phyloP scores from a whole-genome alignment of 352 stramenopile genomes.

The Phytopythium vexans region DNA sequence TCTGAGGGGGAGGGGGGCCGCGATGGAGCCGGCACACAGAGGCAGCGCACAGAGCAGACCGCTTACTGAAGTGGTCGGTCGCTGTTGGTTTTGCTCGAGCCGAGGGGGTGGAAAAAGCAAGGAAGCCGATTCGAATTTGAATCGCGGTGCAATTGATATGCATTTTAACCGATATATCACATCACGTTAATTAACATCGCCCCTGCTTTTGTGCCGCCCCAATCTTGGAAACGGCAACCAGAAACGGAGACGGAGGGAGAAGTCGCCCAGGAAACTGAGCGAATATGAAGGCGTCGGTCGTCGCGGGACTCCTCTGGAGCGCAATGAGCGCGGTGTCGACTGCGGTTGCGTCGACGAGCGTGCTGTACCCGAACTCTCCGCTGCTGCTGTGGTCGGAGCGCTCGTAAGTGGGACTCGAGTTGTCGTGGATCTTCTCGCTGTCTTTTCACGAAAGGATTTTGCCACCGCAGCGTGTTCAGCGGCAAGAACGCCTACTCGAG shows the following conservation, averaged over 20 bases:
- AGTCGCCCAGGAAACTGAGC: slow-evolving; percentile 1
- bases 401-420: slow-evolving; percentile 35
- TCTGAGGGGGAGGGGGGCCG: no score
- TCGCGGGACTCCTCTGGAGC: slow-evolving; percentile 12
- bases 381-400: slow-evolving; percentile 66
- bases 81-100: no score
- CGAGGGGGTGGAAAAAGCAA: no score
- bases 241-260: slow-evolving; percentile 14
- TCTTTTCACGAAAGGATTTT: background rate
- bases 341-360: slow-evolving; percentile 12
- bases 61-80: no score
- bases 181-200: background rate
- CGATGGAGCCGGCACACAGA: no score
- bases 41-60: no score
- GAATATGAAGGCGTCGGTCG: slow-evolving; percentile 21
- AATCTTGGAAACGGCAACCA: slow-evolving; percentile 20
- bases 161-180: background rate
- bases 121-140: no score
- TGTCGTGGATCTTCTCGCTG: slow-evolving; percentile 1
- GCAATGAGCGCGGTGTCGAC: slow-evolving; percentile 22
- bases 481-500: slow-evolving; percentile 40
- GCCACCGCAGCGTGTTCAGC: slow-evolving; percentile 37
- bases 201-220: no score
- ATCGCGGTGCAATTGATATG: background rate
- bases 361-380: slow-evolving; percentile 49